Percentiles rank a stretch among this genome's conserved stretches.
phyloP scores from a whole-genome alignment of 2,329 filamentous ascomycete species.

The Talaromyces islandicus region DNA sequence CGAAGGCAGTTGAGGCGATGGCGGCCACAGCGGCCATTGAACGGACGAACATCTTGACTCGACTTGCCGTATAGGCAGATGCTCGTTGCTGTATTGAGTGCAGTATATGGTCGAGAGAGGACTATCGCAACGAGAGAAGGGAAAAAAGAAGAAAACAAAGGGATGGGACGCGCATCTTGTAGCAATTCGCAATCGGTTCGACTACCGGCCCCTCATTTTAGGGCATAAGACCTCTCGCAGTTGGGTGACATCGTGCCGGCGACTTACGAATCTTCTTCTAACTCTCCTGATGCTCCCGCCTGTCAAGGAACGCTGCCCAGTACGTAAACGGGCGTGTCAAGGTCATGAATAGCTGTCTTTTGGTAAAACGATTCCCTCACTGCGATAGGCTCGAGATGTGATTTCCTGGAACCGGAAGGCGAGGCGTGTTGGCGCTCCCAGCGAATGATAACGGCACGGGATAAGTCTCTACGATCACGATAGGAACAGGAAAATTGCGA shows the following conservation, averaged over 20 bases:
- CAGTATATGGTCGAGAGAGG: not conserved
- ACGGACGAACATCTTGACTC: constrained; percentile 2
- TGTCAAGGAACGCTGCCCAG: not conserved
- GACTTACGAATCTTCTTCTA: not conserved
- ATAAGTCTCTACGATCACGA: not conserved
- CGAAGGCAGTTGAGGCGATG: constrained; percentile 14
- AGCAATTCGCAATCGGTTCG: not conserved
- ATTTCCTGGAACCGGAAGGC: not conserved
- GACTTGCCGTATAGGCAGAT: not conserved
- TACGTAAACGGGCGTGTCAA: not conserved
- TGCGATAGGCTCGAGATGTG: not conserved
- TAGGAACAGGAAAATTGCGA: not conserved
- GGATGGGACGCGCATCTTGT: not conserved
- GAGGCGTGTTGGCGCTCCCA: not conserved
- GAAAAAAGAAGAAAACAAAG: not conserved
- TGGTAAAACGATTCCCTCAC: not conserved
- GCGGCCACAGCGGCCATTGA: constrained; percentile 1
- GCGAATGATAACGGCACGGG: not conserved
- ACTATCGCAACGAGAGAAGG: not conserved
- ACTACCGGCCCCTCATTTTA: not conserved
- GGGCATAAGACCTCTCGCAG: not conserved
- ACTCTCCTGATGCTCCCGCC: not conserved
- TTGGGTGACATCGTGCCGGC: not conserved
- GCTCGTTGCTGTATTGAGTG: not conserved
- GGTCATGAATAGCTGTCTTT: not conserved